Conservation (phyloP, 2,329 filamentous ascomycete species). For the Colletotrichum tabaci region DNA sequence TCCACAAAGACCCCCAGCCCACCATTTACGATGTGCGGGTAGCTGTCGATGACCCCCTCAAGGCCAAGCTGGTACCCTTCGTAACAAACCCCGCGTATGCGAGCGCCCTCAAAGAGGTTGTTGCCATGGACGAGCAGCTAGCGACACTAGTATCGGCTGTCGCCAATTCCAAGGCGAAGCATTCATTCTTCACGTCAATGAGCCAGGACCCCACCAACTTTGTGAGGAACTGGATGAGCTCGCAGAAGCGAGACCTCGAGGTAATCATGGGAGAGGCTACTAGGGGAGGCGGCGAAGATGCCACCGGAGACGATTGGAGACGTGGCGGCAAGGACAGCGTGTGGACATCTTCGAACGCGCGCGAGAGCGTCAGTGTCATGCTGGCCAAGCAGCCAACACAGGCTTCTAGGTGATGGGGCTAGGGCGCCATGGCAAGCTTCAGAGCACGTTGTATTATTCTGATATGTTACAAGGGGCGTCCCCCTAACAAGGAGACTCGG, state of each 20-base stretch:
- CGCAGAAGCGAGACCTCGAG: slow-evolving; percentile 91
- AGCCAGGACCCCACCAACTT: slow-evolving; percentile 88
- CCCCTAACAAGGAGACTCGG: not conserved
- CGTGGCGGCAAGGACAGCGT: slow-evolving; percentile 69
- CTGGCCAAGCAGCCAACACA: slow-evolving; percentile 65
- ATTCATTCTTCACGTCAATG: slow-evolving; percentile 86
- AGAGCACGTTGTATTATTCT: not conserved
- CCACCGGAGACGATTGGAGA: slow-evolving; percentile 78
- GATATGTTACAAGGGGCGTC: not conserved
- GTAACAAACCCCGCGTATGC: slow-evolving; percentile 80
- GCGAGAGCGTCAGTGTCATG: slow-evolving; percentile 75
- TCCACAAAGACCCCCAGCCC: slow-evolving; percentile 80
- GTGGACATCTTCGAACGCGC: slow-evolving; percentile 71
- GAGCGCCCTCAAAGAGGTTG: slow-evolving; percentile 81
- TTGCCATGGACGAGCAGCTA: slow-evolving; percentile 85
- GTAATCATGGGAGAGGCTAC: slow-evolving; percentile 87
- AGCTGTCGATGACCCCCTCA: slow-evolving; percentile 85
- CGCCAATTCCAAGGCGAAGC: slow-evolving; percentile 88
- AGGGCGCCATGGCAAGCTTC: not conserved
- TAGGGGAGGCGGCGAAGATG: slow-evolving; percentile 71
- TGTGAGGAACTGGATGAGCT: slow-evolving; percentile 88
- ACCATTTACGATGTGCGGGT: slow-evolving; percentile 94
- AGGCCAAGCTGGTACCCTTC: slow-evolving; percentile 75
- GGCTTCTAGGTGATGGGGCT: slow-evolving; percentile 19
- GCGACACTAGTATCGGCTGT: slow-evolving; percentile 87